Percentiles rank a stretch among this genome's conserved stretches.
phyloP scores from a whole-genome alignment of 352 stramenopile genomes.

The Phytophthora megakarya region DNA sequence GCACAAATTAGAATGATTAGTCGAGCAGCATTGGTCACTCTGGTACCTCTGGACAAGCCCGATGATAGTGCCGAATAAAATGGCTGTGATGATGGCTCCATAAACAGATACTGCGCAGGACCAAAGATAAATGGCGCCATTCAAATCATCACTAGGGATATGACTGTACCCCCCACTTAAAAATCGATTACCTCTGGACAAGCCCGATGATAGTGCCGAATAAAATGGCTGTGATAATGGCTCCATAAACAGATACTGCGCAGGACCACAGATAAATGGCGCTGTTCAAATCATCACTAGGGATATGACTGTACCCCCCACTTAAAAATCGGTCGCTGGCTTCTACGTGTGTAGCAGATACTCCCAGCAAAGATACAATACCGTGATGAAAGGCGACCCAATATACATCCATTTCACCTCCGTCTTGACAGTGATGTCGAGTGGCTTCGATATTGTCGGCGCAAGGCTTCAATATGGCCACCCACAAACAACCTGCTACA shows the following conservation, averaged over 20 bases:
- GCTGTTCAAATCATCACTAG: slow-evolving; percentile 23
- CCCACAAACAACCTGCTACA: slow-evolving; percentile 61
- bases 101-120: slow-evolving; percentile 48
- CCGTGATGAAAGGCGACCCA: slow-evolving; percentile 64
- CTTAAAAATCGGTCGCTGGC: slow-evolving; percentile 53
- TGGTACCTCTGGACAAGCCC: slow-evolving; percentile 38
- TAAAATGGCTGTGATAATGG: slow-evolving; percentile 50
- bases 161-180: slow-evolving; percentile 53
- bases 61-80: slow-evolving; percentile 64
- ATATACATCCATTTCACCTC: slow-evolving; percentile 52
- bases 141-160: slow-evolving; percentile 19
- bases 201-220: slow-evolving; percentile 66
- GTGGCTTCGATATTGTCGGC: slow-evolving; percentile 23
- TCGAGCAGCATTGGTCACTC: not conserved
- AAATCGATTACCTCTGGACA: slow-evolving; percentile 66
- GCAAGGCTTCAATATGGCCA: slow-evolving; percentile 57
- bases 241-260: slow-evolving; percentile 48
- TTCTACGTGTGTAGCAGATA: slow-evolving; percentile 53
- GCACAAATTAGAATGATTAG: slow-evolving; percentile 5
- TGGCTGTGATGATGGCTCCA: slow-evolving; percentile 49
- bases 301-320: slow-evolving; percentile 40
- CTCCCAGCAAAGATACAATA: slow-evolving; percentile 56
- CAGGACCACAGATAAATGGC: slow-evolving; percentile 51
- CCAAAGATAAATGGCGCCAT: slow-evolving; percentile 46
- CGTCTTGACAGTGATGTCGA: slow-evolving; percentile 36